phyloP scores from a whole-genome alignment of 371 early-diverging fungal species.

The Rhizopus sp. region DNA sequence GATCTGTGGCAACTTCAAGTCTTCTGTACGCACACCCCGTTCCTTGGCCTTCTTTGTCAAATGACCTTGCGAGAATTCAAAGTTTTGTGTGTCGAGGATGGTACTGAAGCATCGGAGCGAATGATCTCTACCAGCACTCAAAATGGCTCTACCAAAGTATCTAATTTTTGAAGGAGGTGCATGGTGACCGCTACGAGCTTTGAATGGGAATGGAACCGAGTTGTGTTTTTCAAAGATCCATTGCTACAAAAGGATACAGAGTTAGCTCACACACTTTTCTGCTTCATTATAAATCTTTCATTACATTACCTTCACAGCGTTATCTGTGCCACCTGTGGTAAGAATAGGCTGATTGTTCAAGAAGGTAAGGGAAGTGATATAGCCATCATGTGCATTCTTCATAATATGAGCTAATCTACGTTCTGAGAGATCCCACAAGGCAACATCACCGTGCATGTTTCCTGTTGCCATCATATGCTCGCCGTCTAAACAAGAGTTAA shows the following conservation, averaged over 20 bases:
- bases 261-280: not conserved
- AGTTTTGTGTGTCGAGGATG: constrained; percentile 80
- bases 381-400: constrained; percentile 82
- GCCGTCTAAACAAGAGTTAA: constrained; percentile 55
- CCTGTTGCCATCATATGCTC: constrained; percentile 87
- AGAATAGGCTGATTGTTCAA: constrained; percentile 83
- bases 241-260: constrained; percentile 48
- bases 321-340: constrained; percentile 88
- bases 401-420: constrained; percentile 73
- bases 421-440: constrained; percentile 90
- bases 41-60: constrained; percentile 67
- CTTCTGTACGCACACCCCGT: constrained; percentile 57
- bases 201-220: constrained; percentile 77
- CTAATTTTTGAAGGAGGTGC: constrained; percentile 80
- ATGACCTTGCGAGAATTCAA: constrained; percentile 81
- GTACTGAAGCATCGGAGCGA: constrained; percentile 80
- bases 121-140: constrained; percentile 85
- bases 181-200: constrained; percentile 85
- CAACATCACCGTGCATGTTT: constrained; percentile 85
- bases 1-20: constrained; percentile 74
- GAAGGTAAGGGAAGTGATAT: constrained; percentile 76
- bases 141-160: constrained; percentile 71
- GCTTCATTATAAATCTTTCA: not conserved
- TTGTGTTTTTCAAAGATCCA: constrained; percentile 93
- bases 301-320: constrained; percentile 78